Percentiles rank a stretch among this genome's conserved stretches.
Conservation (phyloP, 441 rosid genomes). For the Arabidopsis hybrid region DNA sequence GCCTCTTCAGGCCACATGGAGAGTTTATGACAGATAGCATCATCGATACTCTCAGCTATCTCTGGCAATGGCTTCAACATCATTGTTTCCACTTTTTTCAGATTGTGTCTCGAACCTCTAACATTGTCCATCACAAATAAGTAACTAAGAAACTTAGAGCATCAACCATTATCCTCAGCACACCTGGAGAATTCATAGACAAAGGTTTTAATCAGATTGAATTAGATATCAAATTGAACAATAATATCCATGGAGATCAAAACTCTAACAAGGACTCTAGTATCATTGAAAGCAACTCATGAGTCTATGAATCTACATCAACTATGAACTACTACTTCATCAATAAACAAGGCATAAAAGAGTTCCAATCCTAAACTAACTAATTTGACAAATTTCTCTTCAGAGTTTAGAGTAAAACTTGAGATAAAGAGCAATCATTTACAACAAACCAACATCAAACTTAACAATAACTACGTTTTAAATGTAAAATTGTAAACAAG, state of each 20-base stretch:
- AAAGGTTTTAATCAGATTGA: conserved; percentile 12
- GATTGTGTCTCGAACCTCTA: conserved; percentile 12
- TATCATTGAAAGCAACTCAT: not conserved
- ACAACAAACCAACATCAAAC: conserved; percentile 1
- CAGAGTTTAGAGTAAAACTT: not conserved
- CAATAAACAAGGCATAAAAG: conserved; percentile 15
- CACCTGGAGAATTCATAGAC: conserved; percentile 5
- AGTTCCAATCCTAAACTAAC: conserved; percentile 7
- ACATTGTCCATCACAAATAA: conserved; percentile 13
- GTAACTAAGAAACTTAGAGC: not conserved
- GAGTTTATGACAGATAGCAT: conserved; percentile 26
- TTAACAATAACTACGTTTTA: not conserved
- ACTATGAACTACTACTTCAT: not conserved
- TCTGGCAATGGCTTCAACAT: conserved; percentile 37
- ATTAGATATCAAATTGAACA: not conserved
- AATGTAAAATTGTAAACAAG: conserved; percentile 2
- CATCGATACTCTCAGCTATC: conserved; percentile 37
- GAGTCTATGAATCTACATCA: not conserved
- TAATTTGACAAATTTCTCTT: not conserved
- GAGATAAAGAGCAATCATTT: not conserved
- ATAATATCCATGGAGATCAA: conserved; percentile 13
- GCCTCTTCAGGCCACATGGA: conserved; percentile 38
- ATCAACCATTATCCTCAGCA: conserved; percentile 2
- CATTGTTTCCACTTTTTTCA: not conserved
- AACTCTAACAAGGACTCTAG: not conserved